These are phyloP conservation scores for Pneumocystis murina DNA, from an alignment of 1,139 yeast species.

Conservation along the genomic window DNA sequence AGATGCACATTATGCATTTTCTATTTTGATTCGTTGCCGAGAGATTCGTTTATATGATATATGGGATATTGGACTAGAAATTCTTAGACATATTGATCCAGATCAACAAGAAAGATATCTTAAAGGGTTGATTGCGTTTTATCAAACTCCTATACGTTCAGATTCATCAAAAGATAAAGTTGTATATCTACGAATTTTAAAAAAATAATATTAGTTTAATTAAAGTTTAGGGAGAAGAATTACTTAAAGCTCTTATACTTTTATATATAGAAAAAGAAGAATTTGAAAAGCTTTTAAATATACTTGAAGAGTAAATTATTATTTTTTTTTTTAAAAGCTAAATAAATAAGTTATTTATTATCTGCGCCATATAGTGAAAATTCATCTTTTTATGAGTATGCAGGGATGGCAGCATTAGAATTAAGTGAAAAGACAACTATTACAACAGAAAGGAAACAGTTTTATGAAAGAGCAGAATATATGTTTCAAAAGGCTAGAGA, in stretches of 20 bases:
- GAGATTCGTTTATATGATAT: constrained; percentile 7
- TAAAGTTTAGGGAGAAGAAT: constrained; percentile 1
- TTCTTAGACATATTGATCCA: constrained; percentile 4
- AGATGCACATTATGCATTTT: constrained; percentile 6
- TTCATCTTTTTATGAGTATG: neutral
- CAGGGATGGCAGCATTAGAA: neutral
- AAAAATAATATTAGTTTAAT: neutral
- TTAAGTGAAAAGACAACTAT: neutral
- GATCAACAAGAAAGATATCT: constrained; percentile 1
- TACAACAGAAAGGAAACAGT: neutral
- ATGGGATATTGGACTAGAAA: constrained; percentile 10
- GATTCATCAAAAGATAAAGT: neutral
- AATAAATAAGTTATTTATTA: neutral
- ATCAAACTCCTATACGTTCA: neutral
- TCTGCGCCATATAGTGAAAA: constrained; percentile 1
- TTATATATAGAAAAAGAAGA: constrained; percentile 2
- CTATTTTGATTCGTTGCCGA: constrained; percentile 3
- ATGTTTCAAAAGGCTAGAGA: neutral
- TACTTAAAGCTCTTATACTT: constrained; percentile 2
- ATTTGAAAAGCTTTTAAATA: constrained; percentile 1
- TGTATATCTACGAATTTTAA: neutral
- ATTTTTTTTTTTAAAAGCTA: neutral
- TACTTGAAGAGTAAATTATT: constrained; percentile 4
- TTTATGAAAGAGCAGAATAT: neutral
- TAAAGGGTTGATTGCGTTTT: constrained; percentile 6